phyloP scores from a whole-genome alignment of 352 stramenopile genomes.

The Elongisporangium anandrum region DNA sequence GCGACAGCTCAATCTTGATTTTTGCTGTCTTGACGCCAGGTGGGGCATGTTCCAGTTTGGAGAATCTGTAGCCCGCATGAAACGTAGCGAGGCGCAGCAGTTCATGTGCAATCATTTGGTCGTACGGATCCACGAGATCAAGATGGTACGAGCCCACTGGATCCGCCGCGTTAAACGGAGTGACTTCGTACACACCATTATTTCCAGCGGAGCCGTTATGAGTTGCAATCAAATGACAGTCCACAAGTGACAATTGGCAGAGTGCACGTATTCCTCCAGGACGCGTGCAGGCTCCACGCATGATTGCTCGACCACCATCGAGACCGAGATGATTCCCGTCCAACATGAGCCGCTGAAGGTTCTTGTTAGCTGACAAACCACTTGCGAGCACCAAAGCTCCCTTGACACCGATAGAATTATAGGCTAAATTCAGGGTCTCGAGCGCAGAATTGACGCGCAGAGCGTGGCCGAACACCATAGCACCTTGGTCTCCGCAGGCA shows the following conservation, averaged over 20 bases:
- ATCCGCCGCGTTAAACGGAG: conserved; percentile 58
- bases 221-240: conserved; percentile 36
- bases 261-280: conserved; percentile 10
- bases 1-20: conserved; percentile 22
- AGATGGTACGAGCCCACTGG: conserved; percentile 54
- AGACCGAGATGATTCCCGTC: conserved; percentile 58
- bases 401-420: conserved; percentile 59
- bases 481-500: conserved; percentile 45
- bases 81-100: conserved; percentile 60
- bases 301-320: conserved; percentile 49
- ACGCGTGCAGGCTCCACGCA: conserved; percentile 45
- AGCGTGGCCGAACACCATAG: conserved; percentile 48
- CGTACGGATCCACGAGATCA: conserved; percentile 65
- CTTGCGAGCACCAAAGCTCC: conserved; percentile 52
- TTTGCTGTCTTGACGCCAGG: neutral
- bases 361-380: conserved; percentile 42
- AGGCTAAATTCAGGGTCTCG: conserved; percentile 40
- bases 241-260: conserved; percentile 47
- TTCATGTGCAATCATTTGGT: conserved; percentile 68
- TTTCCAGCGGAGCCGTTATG: conserved; percentile 4
- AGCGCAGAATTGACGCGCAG: conserved; percentile 47
- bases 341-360: conserved; percentile 38
- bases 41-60: conserved; percentile 11
- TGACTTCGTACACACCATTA: conserved; percentile 13
- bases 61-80: conserved; percentile 9